Evolutionary conservation across 192 early-diverging fungal genomes (phyloP), one percentile per base, ranked within the genome.

Genomic region (Backusella australiensis): DNA sequence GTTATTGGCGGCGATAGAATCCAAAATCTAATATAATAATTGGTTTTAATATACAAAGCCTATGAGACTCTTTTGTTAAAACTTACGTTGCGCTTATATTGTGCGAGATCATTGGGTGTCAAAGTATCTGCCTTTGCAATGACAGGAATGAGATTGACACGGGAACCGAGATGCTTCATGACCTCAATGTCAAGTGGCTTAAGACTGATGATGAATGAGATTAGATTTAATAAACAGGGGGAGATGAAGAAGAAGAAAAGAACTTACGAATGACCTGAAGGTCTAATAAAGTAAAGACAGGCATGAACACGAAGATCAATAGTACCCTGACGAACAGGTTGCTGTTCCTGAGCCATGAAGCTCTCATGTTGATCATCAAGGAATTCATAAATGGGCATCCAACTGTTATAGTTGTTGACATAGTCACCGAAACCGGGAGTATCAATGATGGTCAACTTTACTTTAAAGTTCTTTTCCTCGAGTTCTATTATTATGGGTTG

Each of bases 401-500:
- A 99, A 81, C 92, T 94, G 76, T 78, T 90, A 71, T 96, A 93
- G 87, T 99, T 99, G 86, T 98, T 99, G 82, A 99, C 94, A 83
- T 94, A 95, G 83, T 99, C 97, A 76, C 97, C 96, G 79, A 95
- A 99, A 15, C 97, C 97, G 36, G 97, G 97, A 19, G 97, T 98
- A 78, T 99, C 97, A 38, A 97, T 96, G 35, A 99, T 93, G 53
- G 93, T 97, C 21, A 99, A 86, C 79, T 93, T 92, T 59, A 99
- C 90, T 77, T 92, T 91, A 75, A 99, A 94, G 35, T 93, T 93
- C 79, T 94, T 97, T 81, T 99, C 97, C 83, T 99, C 95, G 66
- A 99, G 92, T 15, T 97, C 97, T 86, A 75, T 73, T n/a, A 8
- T 56, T 32, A 32, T 32, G 32, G 29, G 29, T 32, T 32, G 29